phyloP scores from a whole-genome alignment of 2,329 filamentous ascomycete genomes.

The Ambrosiella cleistominuta region DNA sequence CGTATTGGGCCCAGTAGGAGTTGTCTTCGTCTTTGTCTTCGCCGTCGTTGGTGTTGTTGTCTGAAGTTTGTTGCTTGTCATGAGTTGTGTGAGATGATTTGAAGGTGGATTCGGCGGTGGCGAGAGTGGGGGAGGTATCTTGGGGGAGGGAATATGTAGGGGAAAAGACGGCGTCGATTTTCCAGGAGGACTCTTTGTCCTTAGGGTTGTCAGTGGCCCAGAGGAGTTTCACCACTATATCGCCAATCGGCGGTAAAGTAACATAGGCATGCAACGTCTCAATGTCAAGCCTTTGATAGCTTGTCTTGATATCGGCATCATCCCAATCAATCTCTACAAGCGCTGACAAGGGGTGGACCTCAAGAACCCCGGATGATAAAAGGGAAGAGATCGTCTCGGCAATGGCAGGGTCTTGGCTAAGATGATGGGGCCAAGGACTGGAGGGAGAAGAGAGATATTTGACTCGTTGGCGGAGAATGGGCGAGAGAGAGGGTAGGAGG shows the following conservation, averaged over 20 bases:
- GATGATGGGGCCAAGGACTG: slow-evolving; percentile 20
- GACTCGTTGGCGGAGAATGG: slow-evolving; percentile 48
- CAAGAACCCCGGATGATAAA: slow-evolving; percentile 41
- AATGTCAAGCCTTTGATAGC: slow-evolving; percentile 51
- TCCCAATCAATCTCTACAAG: slow-evolving; percentile 61
- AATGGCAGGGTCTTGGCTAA: slow-evolving; percentile 53
- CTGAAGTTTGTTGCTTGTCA: neutral
- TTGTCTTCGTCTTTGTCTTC: slow-evolving; percentile 19
- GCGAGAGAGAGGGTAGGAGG: slow-evolving; percentile 43
- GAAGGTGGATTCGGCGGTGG: slow-evolving; percentile 4
- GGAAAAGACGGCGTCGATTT: slow-evolving; percentile 38
- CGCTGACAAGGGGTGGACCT: slow-evolving; percentile 66
- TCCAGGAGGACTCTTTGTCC: slow-evolving; percentile 48
- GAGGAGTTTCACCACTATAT: slow-evolving; percentile 40
- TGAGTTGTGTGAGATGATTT: too few species aligned
- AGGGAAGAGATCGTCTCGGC: slow-evolving; percentile 49
- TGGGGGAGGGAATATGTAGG: neutral
- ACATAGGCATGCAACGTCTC: slow-evolving; percentile 59
- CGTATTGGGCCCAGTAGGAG: slow-evolving; percentile 24
- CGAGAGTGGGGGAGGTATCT: slow-evolving; percentile 21
- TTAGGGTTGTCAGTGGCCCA: slow-evolving; percentile 51
- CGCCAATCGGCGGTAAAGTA: slow-evolving; percentile 24
- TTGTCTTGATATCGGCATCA: slow-evolving; percentile 37
- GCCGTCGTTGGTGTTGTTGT: neutral
- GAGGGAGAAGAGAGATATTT: slow-evolving; percentile 39